Conservation (phyloP, 176 grass and related monocot species). For the Triticum turgidum region DNA sequence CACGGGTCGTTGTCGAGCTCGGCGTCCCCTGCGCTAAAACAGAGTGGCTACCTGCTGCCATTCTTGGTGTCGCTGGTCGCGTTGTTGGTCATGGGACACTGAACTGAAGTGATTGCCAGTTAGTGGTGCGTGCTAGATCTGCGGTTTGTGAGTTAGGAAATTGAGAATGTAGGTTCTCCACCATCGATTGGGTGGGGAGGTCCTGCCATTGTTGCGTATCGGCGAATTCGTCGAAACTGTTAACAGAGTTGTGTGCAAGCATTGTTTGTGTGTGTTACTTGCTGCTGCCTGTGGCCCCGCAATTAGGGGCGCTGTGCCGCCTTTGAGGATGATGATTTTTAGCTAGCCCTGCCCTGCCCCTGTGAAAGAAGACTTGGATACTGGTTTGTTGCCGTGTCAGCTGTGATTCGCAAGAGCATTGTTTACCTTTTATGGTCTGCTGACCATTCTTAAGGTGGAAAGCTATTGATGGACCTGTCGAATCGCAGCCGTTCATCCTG, state of each 20-base stretch:
- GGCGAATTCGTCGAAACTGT: not conserved
- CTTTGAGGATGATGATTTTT: not conserved
- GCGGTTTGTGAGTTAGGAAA: conserved; percentile 30
- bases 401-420: too few species aligned
- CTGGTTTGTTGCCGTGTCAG: too few species aligned
- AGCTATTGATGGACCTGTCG: too few species aligned
- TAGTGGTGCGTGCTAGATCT: not conserved
- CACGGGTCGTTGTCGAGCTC: conserved; percentile 45
- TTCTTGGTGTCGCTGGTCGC: conserved; percentile 26
- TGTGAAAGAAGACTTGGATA: too few species aligned
- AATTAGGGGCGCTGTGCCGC: conserved; percentile 24
- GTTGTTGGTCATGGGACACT: conserved; percentile 5
- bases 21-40: not conserved
- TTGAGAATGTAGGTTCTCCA: conserved; percentile 31
- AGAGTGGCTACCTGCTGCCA: conserved; percentile 26
- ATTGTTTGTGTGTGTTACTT: not conserved
- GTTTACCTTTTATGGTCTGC: too few species aligned
- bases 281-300: not conserved
- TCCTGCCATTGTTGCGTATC: conserved; percentile 21
- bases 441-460: too few species aligned
- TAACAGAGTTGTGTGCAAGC: conserved; percentile 35
- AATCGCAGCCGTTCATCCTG: not conserved
- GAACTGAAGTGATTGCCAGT: conserved; percentile 26
- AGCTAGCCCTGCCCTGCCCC: too few species aligned
- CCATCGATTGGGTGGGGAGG: not conserved